Base-by-base conservation (phyloP, 352 stramenopile species). In the Peronospora farinosa region DNA sequence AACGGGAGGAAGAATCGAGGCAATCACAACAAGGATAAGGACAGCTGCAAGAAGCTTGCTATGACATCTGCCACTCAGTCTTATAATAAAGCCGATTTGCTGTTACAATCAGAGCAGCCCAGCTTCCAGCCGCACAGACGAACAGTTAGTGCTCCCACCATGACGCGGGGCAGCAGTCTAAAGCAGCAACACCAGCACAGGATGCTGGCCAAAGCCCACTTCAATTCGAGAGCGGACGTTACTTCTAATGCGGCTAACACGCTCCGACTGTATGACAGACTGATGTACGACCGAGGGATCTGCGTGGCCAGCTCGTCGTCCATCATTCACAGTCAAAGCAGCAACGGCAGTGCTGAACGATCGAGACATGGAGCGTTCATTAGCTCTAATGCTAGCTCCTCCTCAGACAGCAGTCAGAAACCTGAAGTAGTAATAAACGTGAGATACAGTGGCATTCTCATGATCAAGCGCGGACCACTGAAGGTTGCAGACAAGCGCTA, bases 401-500 rank as follows among this genome's bases (percentile, higher is more conserved):
- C 42, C 12, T 50, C 49, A 3, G 37, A 36, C 17, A 51, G 27
- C 10, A 47, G 53, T 28, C 46, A 60, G 36, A 63, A 60, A 32
- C 54, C 55, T 1, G 62, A 69, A n/a, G 37, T 39, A 28, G 46
- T 52, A 4, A 57, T 75, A 7, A 60, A 79, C 35, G 60, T 78
- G 15, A 37, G 69, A 2, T 46, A 67, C 41, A 72, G 72, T 16
- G 78, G 74, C 11, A 76, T 73, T 35, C 43, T 88, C 41, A 39
- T 67, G 25, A 54, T 66, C 45, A 72, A 78, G 41, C 62, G 69
- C 35, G 71, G 66, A 0, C 49, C 86, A 48, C 70, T 88, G 45
- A 84, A 86, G 40, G 62, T 67, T 27, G 54, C 70, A 38, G 74
- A 86, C 51, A 83, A 82, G 52, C 67, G 72, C 47, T 89, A 69